A percentile compares a stretch with the other conserved stretches of the same genome.
Evolutionary conservation across 225 moss, liverwort and hornwort genomes (phyloP).

Genomic region (Bryoerythrophyllum caledonicum): DNA sequence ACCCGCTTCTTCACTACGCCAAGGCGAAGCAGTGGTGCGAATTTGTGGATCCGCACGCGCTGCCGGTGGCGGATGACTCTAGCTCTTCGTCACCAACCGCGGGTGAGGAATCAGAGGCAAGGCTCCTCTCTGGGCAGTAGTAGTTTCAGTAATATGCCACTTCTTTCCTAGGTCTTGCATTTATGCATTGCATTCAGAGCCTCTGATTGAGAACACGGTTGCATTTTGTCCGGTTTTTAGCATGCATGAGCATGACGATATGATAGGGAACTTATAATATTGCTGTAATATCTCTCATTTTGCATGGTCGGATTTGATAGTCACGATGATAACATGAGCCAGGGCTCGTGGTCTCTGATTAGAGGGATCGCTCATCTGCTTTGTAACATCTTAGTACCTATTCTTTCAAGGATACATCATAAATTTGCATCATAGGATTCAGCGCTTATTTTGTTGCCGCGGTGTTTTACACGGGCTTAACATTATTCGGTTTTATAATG

Average conservation of each 20-base stretch:
- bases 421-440: no score
- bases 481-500: no score
- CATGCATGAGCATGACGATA: conserved; percentile 6
- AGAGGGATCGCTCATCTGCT: neutral
- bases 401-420: no score
- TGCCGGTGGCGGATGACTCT: conserved; percentile 32
- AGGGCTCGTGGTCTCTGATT: neutral
- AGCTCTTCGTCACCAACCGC: conserved; percentile 18
- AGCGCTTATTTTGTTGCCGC: no score
- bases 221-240: conserved; percentile 1
- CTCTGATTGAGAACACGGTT: conserved; percentile 15
- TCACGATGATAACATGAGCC: neutral
- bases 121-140: conserved; percentile 38
- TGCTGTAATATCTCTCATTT: conserved; percentile 12
- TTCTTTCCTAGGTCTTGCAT: conserved; percentile 32
- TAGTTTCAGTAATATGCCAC: conserved; percentile 9
- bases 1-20: conserved; percentile 34
- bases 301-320: conserved; percentile 15
- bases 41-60: conserved; percentile 27
- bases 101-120: conserved; percentile 48
- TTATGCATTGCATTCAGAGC: neutral
- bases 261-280: conserved; percentile 20
- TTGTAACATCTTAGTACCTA: no score
- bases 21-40: conserved; percentile 42
- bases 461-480: no score